A percentile compares a stretch with the other conserved stretches of the same genome.
These are phyloP conservation scores for Nemania sp. DNA, from an alignment of 2,329 filamentous ascomycete genomes.

Conservation along the genomic window DNA sequence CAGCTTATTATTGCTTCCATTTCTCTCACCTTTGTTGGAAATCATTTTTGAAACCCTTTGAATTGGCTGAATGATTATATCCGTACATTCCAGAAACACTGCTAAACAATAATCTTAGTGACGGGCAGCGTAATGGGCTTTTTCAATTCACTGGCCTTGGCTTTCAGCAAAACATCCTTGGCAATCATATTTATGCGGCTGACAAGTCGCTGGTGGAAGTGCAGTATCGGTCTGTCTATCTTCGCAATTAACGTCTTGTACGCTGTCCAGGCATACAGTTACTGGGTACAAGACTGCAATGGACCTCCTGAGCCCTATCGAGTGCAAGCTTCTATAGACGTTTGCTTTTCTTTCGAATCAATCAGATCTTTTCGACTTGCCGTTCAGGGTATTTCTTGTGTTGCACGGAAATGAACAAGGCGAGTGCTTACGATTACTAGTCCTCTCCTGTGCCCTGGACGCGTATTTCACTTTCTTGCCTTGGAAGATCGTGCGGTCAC, in stretches of 20 bases:
- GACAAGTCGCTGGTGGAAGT: constrained; percentile 26
- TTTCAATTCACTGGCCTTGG: constrained; percentile 28
- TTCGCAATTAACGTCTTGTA: constrained; percentile 23
- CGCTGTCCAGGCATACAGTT: constrained; percentile 19
- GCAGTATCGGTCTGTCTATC: constrained; percentile 13
- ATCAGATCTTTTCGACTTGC: constrained; percentile 15
- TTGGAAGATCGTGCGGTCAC: constrained; percentile 27
- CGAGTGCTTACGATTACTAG: constrained; percentile 18
- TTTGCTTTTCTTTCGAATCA: constrained; percentile 16
- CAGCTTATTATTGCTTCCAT: neutral
- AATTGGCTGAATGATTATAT: neutral
- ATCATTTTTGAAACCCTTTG: neutral
- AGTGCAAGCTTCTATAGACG: neutral
- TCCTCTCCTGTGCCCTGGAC: constrained; percentile 26
- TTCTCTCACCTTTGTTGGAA: neutral
- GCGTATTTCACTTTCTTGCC: constrained; percentile 23
- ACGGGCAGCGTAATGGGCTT: constrained; percentile 23
- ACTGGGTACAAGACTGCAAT: constrained; percentile 28
- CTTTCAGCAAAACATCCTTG: constrained; percentile 27
- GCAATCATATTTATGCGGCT: constrained; percentile 24
- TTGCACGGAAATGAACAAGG: neutral
- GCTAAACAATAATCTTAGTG: constrained; percentile 18
- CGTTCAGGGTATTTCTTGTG: constrained; percentile 18
- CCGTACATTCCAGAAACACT: neutral
- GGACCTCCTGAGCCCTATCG: constrained; percentile 16